Percentiles rank a stretch among this genome's conserved stretches.
Conservation (phyloP, 2,329 filamentous ascomycete species). For the Colletotrichum orbiculare region DNA sequence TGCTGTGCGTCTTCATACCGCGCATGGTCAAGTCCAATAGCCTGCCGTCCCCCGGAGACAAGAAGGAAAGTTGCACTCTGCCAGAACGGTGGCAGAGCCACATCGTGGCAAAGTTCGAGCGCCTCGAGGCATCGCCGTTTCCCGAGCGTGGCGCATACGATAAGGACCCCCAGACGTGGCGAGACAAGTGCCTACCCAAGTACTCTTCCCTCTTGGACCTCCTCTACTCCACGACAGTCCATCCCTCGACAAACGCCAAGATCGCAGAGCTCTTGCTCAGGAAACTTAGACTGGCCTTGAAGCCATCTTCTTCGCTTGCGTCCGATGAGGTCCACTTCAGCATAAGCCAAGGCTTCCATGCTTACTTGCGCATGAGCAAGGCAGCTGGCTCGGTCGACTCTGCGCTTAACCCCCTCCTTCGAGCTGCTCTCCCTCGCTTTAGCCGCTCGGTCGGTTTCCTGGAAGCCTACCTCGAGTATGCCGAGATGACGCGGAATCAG, state of each 20-base stretch:
- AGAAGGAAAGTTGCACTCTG: conserved; percentile 63
- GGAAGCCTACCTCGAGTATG: conserved; percentile 69
- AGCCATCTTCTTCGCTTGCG: conserved; percentile 67
- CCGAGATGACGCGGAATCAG: conserved; percentile 48
- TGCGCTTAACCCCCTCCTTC: conserved; percentile 72
- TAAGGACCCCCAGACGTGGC: conserved; percentile 71
- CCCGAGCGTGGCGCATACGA: conserved; percentile 72
- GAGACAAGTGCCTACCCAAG: conserved; percentile 72
- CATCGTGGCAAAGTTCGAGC: conserved; percentile 76
- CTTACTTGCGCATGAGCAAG: conserved; percentile 75
- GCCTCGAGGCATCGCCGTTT: conserved; percentile 71
- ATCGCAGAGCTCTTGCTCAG: conserved; percentile 73
- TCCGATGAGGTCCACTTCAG: conserved; percentile 78
- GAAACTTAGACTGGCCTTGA: conserved; percentile 73
- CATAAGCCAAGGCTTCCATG: conserved; percentile 78
- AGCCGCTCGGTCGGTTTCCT: conserved; percentile 74
- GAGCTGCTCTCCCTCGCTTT: conserved; percentile 74
- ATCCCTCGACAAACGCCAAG: conserved; percentile 73
- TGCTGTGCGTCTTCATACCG: conserved; percentile 76
- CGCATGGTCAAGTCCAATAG: conserved; percentile 68
- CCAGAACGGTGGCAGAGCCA: conserved; percentile 79
- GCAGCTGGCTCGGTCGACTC: conserved; percentile 67
- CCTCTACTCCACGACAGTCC: conserved; percentile 69
- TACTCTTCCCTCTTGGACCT: conserved; percentile 75
- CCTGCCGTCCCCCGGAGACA: conserved; percentile 63